Evolutionary conservation across 306 rosid species (phyloP).

Genomic region (Acacia crassicarpa): DNA sequence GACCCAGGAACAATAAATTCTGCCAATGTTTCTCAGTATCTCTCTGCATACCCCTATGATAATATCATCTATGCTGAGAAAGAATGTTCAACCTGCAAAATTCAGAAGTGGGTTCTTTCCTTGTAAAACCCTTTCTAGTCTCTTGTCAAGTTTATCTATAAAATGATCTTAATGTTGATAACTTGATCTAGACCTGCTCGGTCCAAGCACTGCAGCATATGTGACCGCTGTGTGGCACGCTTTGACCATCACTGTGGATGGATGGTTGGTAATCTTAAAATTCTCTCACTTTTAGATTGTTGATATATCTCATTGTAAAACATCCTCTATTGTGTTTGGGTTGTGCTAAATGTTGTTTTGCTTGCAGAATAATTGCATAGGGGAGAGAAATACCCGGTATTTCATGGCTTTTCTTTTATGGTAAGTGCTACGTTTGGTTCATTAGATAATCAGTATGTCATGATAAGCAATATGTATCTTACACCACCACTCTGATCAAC

Average conservation of each 20-base stretch:
- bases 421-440: conserved; percentile 55
- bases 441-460: conserved; percentile 21
- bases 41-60: conserved; percentile 88
- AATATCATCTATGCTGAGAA: conserved; percentile 75
- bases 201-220: conserved; percentile 97
- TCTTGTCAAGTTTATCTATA: conserved; percentile 13
- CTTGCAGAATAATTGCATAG: conserved; percentile 95
- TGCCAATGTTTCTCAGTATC: conserved; percentile 76
- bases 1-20: conserved; percentile 82
- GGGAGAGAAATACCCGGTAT: conserved; percentile 85
- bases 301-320: conserved; percentile 1
- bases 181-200: conserved; percentile 81
- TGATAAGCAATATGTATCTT: neutral
- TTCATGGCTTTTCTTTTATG: conserved; percentile 93
- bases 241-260: conserved; percentile 99
- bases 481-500: neutral
- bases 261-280: conserved; percentile 63
- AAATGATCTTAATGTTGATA: neutral
- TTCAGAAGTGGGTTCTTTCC: conserved; percentile 70
- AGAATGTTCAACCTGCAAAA: conserved; percentile 89
- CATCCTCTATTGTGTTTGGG: conserved; percentile 5
- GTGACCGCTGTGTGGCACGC: conserved; percentile 90
- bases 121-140: conserved; percentile 4
- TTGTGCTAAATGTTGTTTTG: conserved; percentile 32
- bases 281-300: conserved; percentile 7